Percentiles rank a stretch among this genome's conserved stretches.
Conservation (phyloP, 345 rosid species). For the Ricinus communis region DNA sequence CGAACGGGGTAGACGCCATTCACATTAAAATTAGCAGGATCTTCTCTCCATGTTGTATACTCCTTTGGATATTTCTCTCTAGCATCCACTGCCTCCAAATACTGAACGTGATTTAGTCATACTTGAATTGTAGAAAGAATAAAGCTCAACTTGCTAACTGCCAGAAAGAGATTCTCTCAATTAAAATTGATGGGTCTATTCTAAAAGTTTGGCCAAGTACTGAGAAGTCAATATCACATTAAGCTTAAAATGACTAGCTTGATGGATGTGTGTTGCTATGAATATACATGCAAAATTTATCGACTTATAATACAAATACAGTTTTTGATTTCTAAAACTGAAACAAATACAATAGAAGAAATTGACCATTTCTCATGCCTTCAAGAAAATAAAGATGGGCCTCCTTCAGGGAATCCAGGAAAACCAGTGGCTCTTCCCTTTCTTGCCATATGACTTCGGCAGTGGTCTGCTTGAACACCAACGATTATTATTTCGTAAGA, state of each 20-base stretch:
- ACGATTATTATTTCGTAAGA: background rate
- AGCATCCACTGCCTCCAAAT: conserved; percentile 75
- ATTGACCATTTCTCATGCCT: conserved; percentile 75
- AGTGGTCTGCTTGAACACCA: conserved; percentile 44
- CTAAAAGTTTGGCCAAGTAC: background rate
- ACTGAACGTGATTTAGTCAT: conserved; percentile 47
- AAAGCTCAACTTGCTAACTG: conserved; percentile 1
- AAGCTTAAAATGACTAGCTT: conserved; percentile 6
- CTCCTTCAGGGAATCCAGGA: conserved; percentile 63
- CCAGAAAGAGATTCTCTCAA: background rate
- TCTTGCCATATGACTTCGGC: conserved; percentile 63
- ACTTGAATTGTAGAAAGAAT: conserved; percentile 11
- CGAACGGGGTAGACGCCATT: conserved; percentile 61
- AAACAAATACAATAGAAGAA: conserved; percentile 5
- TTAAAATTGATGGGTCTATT: background rate
- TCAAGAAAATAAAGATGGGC: conserved; percentile 62
- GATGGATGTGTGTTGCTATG: background rate
- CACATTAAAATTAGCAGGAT: conserved; percentile 54
- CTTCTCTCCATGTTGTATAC: conserved; percentile 57
- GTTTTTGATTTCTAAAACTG: too few species aligned
- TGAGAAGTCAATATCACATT: background rate
- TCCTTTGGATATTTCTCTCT: conserved; percentile 51
- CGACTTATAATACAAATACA: background rate
- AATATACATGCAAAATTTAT: background rate
- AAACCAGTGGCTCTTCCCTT: conserved; percentile 54